phyloP scores from a whole-genome alignment of 139 green algal genomes.

The Penium margaritaceum region DNA sequence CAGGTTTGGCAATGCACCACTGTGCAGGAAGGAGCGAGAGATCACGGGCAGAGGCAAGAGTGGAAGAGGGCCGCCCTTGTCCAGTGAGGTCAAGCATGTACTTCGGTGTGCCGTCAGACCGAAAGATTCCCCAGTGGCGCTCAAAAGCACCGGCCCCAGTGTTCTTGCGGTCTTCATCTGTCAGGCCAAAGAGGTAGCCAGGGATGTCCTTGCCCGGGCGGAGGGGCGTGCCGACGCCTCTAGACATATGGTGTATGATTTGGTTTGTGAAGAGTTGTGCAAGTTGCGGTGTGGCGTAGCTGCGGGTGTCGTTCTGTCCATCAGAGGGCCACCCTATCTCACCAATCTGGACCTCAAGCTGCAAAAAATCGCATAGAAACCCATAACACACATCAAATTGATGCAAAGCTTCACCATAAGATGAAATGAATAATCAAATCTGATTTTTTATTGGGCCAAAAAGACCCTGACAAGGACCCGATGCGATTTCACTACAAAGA shows the following conservation, averaged over 20 bases:
- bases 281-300: slow-evolving; percentile 5
- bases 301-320: neutral
- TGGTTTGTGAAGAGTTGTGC: slow-evolving; percentile 17
- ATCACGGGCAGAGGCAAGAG: neutral
- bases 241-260: neutral
- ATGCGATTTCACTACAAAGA: too few species aligned
- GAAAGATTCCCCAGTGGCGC: slow-evolving; percentile 29
- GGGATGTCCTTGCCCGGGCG: neutral
- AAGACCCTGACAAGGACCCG: too few species aligned
- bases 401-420: too few species aligned
- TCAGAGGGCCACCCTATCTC: slow-evolving; percentile 33
- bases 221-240: slow-evolving; percentile 1
- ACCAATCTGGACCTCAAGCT: slow-evolving; percentile 19
- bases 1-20: slow-evolving; percentile 1
- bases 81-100: slow-evolving; percentile 21
- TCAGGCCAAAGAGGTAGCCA: slow-evolving; percentile 23
- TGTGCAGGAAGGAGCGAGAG: neutral
- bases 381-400: too few species aligned
- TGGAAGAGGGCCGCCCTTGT: neutral
- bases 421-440: too few species aligned
- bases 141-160: slow-evolving; percentile 16
- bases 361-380: too few species aligned
- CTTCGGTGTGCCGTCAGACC: slow-evolving; percentile 15
- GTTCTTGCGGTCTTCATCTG: slow-evolving; percentile 20
- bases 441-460: too few species aligned